Evolutionary conservation across 495 filamentous ascomycete genomes (phyloP).

Genomic region (Aspergillus kassunensis): DNA sequence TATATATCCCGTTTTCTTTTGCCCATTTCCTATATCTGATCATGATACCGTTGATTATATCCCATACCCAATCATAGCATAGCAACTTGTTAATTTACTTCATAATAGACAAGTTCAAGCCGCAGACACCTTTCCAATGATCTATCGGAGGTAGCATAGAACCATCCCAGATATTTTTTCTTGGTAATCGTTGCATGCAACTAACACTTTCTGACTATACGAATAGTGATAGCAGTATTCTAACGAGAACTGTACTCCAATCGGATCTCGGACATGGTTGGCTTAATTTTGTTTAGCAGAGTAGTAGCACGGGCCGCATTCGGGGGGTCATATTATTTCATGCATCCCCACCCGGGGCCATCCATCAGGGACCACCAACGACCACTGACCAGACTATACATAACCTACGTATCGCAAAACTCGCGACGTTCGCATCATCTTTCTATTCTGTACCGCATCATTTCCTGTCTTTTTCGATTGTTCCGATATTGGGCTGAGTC

Average conservation of each 20-base stretch:
- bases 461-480: not conserved
- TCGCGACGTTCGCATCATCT: no score
- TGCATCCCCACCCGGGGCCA: not conserved
- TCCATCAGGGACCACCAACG: no score
- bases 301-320: not conserved
- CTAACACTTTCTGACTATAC: no score
- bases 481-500: not conserved
- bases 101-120: constrained; percentile 7
- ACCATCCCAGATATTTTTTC: not conserved
- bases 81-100: constrained; percentile 15
- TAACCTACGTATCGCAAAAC: no score
- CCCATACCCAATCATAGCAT: constrained; percentile 17
- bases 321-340: not conserved
- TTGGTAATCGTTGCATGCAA: not conserved
- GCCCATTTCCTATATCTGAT: constrained; percentile 2
- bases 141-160: no score
- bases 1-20: constrained; percentile 6
- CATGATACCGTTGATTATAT: constrained; percentile 15
- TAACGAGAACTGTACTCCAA: no score
- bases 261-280: not conserved
- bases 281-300: no score
- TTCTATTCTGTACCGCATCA: not conserved
- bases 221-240: no score
- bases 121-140: not conserved
- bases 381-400: no score